Evolutionary conservation across 2,329 filamentous ascomycete species (phyloP).

Genomic region (Tolypocladium tundrense): DNA sequence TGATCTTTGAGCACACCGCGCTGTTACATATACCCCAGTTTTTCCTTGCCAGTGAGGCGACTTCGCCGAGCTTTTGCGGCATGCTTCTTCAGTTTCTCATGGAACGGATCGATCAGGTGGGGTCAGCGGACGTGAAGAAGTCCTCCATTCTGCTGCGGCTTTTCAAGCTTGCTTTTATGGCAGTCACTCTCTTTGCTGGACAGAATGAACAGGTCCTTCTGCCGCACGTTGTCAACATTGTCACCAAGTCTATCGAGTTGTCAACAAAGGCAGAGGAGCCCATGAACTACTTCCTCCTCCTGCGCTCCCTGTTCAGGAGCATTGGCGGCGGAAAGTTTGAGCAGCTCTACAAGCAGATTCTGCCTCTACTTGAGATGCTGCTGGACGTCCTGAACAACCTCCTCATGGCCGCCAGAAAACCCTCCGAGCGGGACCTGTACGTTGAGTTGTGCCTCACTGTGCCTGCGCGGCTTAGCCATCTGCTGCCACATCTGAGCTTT

Average conservation of each 20-base stretch:
- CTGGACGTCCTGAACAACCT: conserved; percentile 95
- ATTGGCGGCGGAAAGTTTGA: conserved; percentile 97
- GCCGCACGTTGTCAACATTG: conserved; percentile 93
- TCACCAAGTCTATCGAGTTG: conserved; percentile 92
- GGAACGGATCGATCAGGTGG: conserved; percentile 91
- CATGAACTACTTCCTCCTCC: conserved; percentile 94
- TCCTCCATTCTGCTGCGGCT: conserved; percentile 86
- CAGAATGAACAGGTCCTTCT: conserved; percentile 95
- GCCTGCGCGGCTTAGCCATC: conserved; percentile 83
- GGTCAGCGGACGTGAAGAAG: conserved; percentile 82
- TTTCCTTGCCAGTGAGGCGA: conserved; percentile 96
- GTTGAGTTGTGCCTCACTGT: conserved; percentile 96
- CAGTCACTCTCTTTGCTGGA: conserved; percentile 85
- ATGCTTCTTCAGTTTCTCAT: conserved; percentile 98
- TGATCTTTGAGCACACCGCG: conserved; percentile 94
- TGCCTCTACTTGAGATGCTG: conserved; percentile 93
- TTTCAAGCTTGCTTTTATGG: conserved; percentile 99
- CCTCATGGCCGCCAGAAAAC: conserved; percentile 80
- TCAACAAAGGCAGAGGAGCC: conserved; percentile 94
- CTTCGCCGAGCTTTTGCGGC: conserved; percentile 91
- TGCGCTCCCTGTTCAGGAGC: conserved; percentile 87
- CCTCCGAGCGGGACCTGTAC: conserved; percentile 85
- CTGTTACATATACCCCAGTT: conserved; percentile 95
- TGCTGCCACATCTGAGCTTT: conserved; percentile 90
- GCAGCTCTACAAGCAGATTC: conserved; percentile 94